Evolutionary conservation across 352 stramenopile genomes (phyloP).

Genomic region (Phytophthora melonis): DNA sequence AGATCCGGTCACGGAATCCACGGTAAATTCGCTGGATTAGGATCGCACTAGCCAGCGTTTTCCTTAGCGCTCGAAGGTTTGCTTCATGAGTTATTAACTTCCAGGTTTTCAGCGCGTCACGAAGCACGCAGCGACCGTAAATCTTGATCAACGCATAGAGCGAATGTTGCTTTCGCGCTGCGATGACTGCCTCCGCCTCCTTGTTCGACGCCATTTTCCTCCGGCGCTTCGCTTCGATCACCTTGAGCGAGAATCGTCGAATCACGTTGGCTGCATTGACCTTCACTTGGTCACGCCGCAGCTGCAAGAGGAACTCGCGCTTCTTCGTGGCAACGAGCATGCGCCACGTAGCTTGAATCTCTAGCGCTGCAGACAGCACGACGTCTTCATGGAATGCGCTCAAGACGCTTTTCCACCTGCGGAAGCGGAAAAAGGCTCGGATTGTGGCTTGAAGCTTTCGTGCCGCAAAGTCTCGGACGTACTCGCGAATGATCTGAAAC

Average conservation of each 20-base stretch:
- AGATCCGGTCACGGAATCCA: slow-evolving; percentile 55
- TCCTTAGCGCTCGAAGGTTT: slow-evolving; percentile 33
- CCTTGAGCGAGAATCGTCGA: slow-evolving; percentile 37
- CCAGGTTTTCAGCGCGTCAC: slow-evolving; percentile 43
- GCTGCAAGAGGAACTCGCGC: slow-evolving; percentile 35
- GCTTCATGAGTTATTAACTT: slow-evolving; percentile 33
- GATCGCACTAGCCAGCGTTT: slow-evolving; percentile 32
- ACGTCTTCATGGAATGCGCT: slow-evolving; percentile 49
- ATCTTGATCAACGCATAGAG: slow-evolving; percentile 16
- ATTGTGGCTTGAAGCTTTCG: slow-evolving; percentile 52
- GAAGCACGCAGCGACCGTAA: slow-evolving; percentile 26
- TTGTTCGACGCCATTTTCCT: slow-evolving; percentile 8
- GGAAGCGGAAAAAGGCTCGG: slow-evolving; percentile 46
- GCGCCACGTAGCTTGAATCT: slow-evolving; percentile 54
- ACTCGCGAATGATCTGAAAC: slow-evolving; percentile 51
- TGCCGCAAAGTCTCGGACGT: slow-evolving; percentile 52
- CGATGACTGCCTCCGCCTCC: background rate
- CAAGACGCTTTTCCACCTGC: slow-evolving; percentile 55
- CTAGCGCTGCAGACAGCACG: slow-evolving; percentile 47
- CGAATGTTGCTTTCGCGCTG: slow-evolving; percentile 11
- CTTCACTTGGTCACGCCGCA: slow-evolving; percentile 28
- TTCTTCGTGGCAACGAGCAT: slow-evolving; percentile 45
- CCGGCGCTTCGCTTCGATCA: slow-evolving; percentile 20
- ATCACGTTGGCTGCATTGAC: slow-evolving; percentile 38
- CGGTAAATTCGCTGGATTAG: slow-evolving; percentile 64